Base-by-base conservation (phyloP, 495 filamentous ascomycete species). In the Emericellopsis terricola region DNA sequence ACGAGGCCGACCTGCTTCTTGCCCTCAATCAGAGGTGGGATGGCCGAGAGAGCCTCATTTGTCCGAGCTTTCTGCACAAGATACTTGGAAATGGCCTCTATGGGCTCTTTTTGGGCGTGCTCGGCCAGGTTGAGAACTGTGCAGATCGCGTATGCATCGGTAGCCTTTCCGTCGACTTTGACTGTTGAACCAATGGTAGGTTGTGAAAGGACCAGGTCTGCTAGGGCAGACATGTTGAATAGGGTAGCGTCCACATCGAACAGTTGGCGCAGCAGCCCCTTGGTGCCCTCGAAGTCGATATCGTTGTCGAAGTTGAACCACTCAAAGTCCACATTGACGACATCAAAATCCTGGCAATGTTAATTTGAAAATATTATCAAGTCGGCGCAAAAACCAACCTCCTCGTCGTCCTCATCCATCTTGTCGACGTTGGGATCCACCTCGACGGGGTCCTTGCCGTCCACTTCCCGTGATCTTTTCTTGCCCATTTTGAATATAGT, bases 261-360 rank as follows among this genome's bases (percentile, higher is more conserved):
- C n/a, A 99, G 69, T 52, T 96, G 89, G 18, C 85, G 79, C 18
- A 94, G 62, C 6, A 99, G 73, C 16, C 71, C 78, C 54, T 93
- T 94, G 41, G 93, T 62, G 21, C 91, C 91, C 55, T 96, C 85
- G 55, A 96, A 96, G 50, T 99, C 91, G 45, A 87, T 68, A 13
- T 77, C 68, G 4, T 81, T 64, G 45, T 93, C 78, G 39, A 86
- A 87, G 60, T 94, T 89, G 60, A 96, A 96, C 73, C 80, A 93
- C 58, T 96, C 91, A 53, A 99, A 99, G 31, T 94, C 87, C 16
- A 94, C 84, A 52, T 94, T 80, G 39, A 99, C 71, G 52, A 89
- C 79, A 54, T 91, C 76, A 43, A 78, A 72, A 32, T 92, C 81
- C 82, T 91, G 33, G 24, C 1, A 4, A 2, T 27, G 10, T 29